Conservation (phyloP, 257 asterid species). For the Handroanthus guayacan region DNA sequence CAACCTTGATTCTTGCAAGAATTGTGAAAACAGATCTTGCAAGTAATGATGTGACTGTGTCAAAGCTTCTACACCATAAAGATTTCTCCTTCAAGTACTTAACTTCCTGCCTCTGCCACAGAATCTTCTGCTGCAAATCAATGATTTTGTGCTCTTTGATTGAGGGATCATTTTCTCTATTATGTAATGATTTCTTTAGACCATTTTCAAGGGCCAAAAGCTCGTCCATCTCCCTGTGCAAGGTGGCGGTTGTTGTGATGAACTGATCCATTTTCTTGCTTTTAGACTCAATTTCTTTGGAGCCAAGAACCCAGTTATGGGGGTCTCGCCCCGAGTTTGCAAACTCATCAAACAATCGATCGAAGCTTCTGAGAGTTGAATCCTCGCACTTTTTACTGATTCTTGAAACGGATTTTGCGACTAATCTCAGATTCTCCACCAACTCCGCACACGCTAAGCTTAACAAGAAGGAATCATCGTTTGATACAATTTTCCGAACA, state of each 20-base stretch:
- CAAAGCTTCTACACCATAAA: slow-evolving; percentile 83
- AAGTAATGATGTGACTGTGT: slow-evolving; percentile 61
- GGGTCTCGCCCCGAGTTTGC: slow-evolving; percentile 76
- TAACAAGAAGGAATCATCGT: slow-evolving; percentile 74
- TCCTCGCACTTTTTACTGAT: slow-evolving; percentile 71
- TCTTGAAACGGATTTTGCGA: slow-evolving; percentile 64
- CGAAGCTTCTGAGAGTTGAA: slow-evolving; percentile 63
- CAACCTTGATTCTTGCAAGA: slow-evolving; percentile 78
- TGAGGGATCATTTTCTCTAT: slow-evolving; percentile 38
- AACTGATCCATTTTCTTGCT: slow-evolving; percentile 68
- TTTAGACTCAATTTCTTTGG: slow-evolving; percentile 66
- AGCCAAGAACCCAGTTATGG: slow-evolving; percentile 56
- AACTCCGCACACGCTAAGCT: slow-evolving; percentile 86
- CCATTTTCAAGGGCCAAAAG: slow-evolving; percentile 58
- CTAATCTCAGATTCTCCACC: slow-evolving; percentile 64
- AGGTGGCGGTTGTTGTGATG: slow-evolving; percentile 53
- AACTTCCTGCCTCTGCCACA: slow-evolving; percentile 80
- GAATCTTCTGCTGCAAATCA: slow-evolving; percentile 74
- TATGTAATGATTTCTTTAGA: slow-evolving; percentile 52
- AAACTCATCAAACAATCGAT: slow-evolving; percentile 62
- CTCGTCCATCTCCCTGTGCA: slow-evolving; percentile 80
- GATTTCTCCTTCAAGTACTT: slow-evolving; percentile 79
- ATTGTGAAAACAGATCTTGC: slow-evolving; percentile 72
- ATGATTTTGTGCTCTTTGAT: slow-evolving; percentile 58
- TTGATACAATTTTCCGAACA: slow-evolving; percentile 85